A percentile compares a stretch with the other conserved stretches of the same genome.
Conservation (phyloP, 2,329 filamentous ascomycete genomes). For the Xylaria digitata region DNA sequence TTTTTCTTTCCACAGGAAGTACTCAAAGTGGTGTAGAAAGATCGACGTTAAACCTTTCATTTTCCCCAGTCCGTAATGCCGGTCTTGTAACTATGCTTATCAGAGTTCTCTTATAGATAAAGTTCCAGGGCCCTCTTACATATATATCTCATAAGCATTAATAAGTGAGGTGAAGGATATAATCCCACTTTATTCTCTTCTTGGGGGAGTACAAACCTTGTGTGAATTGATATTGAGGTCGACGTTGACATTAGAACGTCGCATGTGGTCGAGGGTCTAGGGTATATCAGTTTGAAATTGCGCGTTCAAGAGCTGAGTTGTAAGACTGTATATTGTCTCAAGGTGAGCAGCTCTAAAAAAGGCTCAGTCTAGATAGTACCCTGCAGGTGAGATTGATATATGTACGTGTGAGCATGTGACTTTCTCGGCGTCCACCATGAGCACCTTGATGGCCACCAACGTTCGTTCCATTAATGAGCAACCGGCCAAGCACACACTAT, state of each 20-base stretch:
- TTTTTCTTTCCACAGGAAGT: too few relatives aligned
- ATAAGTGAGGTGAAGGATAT: background rate
- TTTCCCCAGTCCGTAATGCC: too few relatives aligned
- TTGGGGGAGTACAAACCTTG: too few relatives aligned
- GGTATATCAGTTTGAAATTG: background rate
- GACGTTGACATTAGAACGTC: too few relatives aligned
- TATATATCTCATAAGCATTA: too few relatives aligned
- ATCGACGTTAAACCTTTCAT: background rate
- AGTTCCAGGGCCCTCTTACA: too few relatives aligned
- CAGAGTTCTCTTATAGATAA: too few relatives aligned
- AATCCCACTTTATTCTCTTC: background rate
- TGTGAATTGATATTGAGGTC: too few relatives aligned
- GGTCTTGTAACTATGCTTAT: too few relatives aligned
- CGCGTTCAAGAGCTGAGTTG: background rate
- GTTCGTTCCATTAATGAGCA: background rate
- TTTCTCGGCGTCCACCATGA: background rate
- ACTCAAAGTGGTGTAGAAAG: background rate
- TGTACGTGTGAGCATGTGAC: background rate
- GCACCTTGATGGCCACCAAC: background rate
- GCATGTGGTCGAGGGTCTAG: background rate
- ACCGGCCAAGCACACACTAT: background rate
- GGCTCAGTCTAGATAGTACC: too few relatives aligned
- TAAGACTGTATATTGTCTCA: background rate
- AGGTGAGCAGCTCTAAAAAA: background rate
- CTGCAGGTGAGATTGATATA: background rate